Conservation (phyloP, 2,329 filamentous ascomycete species). For the Xylariales sp. region DNA sequence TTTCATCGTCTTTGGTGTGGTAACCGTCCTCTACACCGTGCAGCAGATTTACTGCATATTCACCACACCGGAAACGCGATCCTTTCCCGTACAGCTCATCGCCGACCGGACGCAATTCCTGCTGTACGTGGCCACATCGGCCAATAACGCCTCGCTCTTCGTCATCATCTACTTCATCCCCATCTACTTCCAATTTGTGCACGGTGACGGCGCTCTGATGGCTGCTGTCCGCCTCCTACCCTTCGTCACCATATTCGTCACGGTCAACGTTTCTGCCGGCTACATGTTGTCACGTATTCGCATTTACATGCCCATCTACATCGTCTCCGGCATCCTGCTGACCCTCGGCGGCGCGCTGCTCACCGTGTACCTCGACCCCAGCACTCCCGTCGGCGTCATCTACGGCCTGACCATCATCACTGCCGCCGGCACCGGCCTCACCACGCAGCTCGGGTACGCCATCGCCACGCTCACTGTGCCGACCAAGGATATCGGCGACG, state of each 20-base stretch:
- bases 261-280: slow-evolving; percentile 27
- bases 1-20: slow-evolving; percentile 36
- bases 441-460: slow-evolving; percentile 27
- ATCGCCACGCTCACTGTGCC: slow-evolving; percentile 27
- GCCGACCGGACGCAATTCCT: slow-evolving; percentile 14
- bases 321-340: slow-evolving; percentile 28
- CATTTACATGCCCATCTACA: slow-evolving; percentile 33
- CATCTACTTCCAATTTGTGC: too few species aligned
- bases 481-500: slow-evolving; percentile 20
- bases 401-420: slow-evolving; percentile 33
- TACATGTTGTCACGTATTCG: slow-evolving; percentile 16
- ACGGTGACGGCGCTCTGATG: slow-evolving; percentile 36
- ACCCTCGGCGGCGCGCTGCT: slow-evolving; percentile 26
- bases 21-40: slow-evolving; percentile 36
- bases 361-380: slow-evolving; percentile 14
- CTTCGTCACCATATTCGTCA: slow-evolving; percentile 30
- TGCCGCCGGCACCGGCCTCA: slow-evolving; percentile 32
- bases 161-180: slow-evolving; percentile 44
- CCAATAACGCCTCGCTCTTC: slow-evolving; percentile 16
- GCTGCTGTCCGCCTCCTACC: slow-evolving; percentile 37
- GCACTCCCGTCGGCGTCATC: slow-evolving; percentile 16
- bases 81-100: slow-evolving; percentile 40
- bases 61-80: slow-evolving; percentile 27
- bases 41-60: slow-evolving; percentile 39
- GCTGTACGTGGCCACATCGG: slow-evolving; percentile 34